These are phyloP conservation scores for Golubevia pallescens DNA, from an alignment of 1,284 basidiomycete species.

Conservation along the genomic window DNA sequence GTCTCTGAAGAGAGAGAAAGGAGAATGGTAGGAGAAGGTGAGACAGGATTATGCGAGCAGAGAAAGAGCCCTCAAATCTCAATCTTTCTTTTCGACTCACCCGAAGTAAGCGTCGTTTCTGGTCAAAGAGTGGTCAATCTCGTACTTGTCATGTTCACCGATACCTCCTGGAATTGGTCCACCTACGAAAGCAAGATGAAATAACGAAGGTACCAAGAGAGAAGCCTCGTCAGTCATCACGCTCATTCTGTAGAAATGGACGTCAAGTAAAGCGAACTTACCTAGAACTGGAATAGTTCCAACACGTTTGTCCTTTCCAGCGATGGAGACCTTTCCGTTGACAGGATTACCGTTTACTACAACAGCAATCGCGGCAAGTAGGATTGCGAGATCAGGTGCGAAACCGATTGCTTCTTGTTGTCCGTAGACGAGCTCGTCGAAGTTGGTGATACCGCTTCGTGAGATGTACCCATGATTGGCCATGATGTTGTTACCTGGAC, in stretches of 20 bases:
- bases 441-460: constrained; percentile 14
- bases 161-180: constrained; percentile 8
- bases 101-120: constrained; percentile 8
- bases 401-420: constrained; percentile 15
- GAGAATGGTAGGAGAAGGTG: no score
- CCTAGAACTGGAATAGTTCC: constrained; percentile 7
- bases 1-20: no score
- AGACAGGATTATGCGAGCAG: no score
- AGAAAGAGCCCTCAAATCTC: no score
- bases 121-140: constrained; percentile 15
- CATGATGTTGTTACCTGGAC: constrained; percentile 13
- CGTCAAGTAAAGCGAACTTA: no score
- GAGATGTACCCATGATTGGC: constrained; percentile 14
- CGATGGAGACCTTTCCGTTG: constrained; percentile 9
- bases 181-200: neutral
- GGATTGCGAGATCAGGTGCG: constrained; percentile 8
- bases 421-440: constrained; percentile 15
- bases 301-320: constrained; percentile 8
- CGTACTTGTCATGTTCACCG: constrained; percentile 14
- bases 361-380: constrained; percentile 9
- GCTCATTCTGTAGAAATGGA: no score
- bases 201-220: no score
- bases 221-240: no score
- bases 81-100: constrained; percentile 1
- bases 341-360: constrained; percentile 11